A percentile compares a stretch with the other conserved stretches of the same genome.
phyloP scores from a whole-genome alignment of 352 stramenopile species.

The Globisporangium takayamanum region DNA sequence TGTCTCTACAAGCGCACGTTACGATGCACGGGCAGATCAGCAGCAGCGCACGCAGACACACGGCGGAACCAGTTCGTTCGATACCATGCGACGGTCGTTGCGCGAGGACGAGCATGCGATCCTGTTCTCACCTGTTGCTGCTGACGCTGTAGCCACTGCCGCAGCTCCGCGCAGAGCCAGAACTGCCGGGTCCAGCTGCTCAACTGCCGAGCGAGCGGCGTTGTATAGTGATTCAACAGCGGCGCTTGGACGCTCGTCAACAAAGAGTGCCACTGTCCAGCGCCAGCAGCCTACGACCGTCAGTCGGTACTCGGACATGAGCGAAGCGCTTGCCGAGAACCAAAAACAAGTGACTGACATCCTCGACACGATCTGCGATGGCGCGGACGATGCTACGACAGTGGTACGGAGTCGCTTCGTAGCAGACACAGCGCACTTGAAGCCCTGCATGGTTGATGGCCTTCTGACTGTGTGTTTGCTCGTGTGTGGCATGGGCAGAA shows the following conservation, averaged over 20 bases:
- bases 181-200: slow-evolving; percentile 15
- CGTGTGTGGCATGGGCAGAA: slow-evolving; percentile 28
- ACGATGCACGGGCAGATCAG: not conserved
- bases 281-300: slow-evolving; percentile 10
- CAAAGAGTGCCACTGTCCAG: slow-evolving; percentile 12
- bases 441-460: too few relatives aligned
- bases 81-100: not conserved
- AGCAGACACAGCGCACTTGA: too few relatives aligned
- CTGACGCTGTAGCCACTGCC: not conserved
- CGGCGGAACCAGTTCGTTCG: not conserved
- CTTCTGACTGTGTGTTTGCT: not conserved
- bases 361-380: slow-evolving; percentile 30
- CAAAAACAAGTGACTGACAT: slow-evolving; percentile 54
- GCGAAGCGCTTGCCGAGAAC: slow-evolving; percentile 37
- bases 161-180: slow-evolving; percentile 15
- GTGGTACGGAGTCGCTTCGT: slow-evolving; percentile 35
- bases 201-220: not conserved
- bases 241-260: slow-evolving; percentile 9
- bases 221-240: not conserved
- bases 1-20: not conserved
- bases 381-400: slow-evolving; percentile 30
- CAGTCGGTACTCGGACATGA: slow-evolving; percentile 34
- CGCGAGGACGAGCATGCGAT: slow-evolving; percentile 6
- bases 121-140: slow-evolving; percentile 6
- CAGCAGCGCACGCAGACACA: not conserved